Base-by-base conservation (phyloP, 495 filamentous ascomycete genomes). In the Alectoria sarmentosa region DNA sequence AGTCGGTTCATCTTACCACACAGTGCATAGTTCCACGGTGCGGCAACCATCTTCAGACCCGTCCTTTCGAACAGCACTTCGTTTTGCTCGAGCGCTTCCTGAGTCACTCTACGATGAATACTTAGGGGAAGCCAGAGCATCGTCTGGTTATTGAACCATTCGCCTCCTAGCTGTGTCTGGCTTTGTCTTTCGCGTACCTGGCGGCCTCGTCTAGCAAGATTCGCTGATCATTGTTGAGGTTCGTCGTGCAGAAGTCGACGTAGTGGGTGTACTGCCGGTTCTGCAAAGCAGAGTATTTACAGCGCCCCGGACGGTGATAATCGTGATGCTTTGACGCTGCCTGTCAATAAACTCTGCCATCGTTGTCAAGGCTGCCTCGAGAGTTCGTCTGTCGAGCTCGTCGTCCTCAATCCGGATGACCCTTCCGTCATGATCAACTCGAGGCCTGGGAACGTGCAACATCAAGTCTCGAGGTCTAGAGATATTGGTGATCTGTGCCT, bases 331-430 rank as follows among this genome's bases (percentile, higher is more conserved):
- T 28, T 64, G 62, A 6, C 41, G 34, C 23, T 64, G 62, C 6
- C 44, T 48, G 28, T 64, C 52, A 21, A 64, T 64, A 19, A 39
- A 64, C 1, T 64, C 42, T 39, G 62, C 62, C 62, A 64, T 64
- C 3, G 26, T 17, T 37, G 28, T 58, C 55, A 64, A 44, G 10
- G 62, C 62, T 19, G 54, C 54, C 34, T 54, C 15, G 34, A 60
- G 56, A 37, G 62, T 64, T 36, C 2, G 23, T 60, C 62, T 46
- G 52, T 64, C 54, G 17, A 64, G 54, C 49, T 64, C 62, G 36
- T 64, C 34, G 14, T 64, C 52, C 49, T 64, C 52, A 13, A 64
- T 39, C 9, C 49, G 62, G 36, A 58, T 59, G 1, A 34, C n/a
- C 30, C 34, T 56, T n/a, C 36, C 62, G 28, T 26, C 46, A 49